A percentile compares a stretch with the other conserved stretches of the same genome.
Conservation (phyloP, 1,284 basidiomycete species). For the Schizophyllum commune region DNA sequence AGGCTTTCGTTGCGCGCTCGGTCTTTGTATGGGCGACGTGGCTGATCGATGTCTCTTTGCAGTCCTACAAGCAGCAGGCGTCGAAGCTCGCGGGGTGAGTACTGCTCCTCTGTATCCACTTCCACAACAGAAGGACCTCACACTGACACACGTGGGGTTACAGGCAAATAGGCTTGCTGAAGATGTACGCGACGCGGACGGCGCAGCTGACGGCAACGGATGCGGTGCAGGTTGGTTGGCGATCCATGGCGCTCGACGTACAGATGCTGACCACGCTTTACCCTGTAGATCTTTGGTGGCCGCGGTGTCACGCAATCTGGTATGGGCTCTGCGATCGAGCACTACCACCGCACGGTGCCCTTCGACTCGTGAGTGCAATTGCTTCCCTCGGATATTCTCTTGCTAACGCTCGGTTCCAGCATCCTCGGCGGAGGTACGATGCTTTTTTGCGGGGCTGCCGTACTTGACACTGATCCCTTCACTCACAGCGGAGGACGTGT, state of each 20-base stretch:
- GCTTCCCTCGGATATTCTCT: background rate
- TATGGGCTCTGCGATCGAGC: constrained; percentile 67
- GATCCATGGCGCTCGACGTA: background rate
- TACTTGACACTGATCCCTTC: background rate
- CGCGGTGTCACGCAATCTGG: constrained; percentile 72
- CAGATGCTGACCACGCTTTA: too few relatives aligned
- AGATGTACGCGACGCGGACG: constrained; percentile 61
- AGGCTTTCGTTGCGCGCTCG: constrained; percentile 13
- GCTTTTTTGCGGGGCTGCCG: background rate
- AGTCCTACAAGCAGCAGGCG: background rate
- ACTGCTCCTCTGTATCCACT: too few relatives aligned
- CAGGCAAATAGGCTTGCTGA: constrained; percentile 75
- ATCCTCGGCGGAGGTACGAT: constrained; percentile 33
- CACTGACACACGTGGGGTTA: constrained; percentile 69
- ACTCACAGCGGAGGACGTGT: background rate
- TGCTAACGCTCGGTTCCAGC: constrained; percentile 27
- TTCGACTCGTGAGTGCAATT: constrained; percentile 30
- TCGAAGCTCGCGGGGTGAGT: background rate
- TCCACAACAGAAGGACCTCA: constrained; percentile 54
- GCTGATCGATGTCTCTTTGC: background rate
- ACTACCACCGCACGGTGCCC: constrained; percentile 45
- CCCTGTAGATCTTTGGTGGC: constrained; percentile 61
- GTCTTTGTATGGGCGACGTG: constrained; percentile 20
- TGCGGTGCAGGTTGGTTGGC: constrained; percentile 52
- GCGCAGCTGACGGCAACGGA: constrained; percentile 75